Evolutionary conservation across 2,329 filamentous ascomycete species (phyloP), one percentile per base, ranked within the genome.

Genomic region (Cytospora leucostoma): DNA sequence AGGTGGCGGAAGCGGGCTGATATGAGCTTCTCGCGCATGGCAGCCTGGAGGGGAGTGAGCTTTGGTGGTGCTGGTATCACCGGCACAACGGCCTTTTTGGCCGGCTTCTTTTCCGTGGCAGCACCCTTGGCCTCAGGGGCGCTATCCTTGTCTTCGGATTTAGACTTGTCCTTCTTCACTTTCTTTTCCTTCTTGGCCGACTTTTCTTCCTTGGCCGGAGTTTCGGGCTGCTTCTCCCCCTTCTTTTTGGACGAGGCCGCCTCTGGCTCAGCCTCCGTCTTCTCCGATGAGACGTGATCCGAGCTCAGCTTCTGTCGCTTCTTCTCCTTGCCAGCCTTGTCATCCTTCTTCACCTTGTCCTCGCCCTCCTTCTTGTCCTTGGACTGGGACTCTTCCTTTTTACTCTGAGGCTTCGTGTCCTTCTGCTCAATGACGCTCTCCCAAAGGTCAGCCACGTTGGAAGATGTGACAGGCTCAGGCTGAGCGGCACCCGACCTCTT

Each of bases 1-100:
- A 99, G 87, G 77, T 98, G 93, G 67, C 95, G 92, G 84, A 99
- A 99, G 64, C 95, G 93, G 1, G 95, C 93, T 11, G 93, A 96
- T 67, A 96, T 84, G 67, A 99, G 88, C 80, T 99, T 99, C 73
- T 93, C 89, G 66, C 92, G 89, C 95, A 99, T 99, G 4, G 92
- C 88, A 61, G 90, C 87, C 81, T 99, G 95, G 62, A 99, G 87
- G 4, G 95, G 93, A 0, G 95, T 99, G 71, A 99, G 86, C 70
- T 91, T 92, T 66, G 61, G 66, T 15, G 70, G 65, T 50, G 73
- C 51, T 59, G 71, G 67, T 50, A 64, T 17, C n/a, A 19, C 56
- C 59, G 67, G 65, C 13, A 65, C 51, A 53, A 50, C 33, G 11
- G 53, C 38, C 52, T 63, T 60, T 58, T 52, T 10, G 19, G 53